Evolutionary conservation across 2,329 filamentous ascomycete species (phyloP).

Genomic region (Hymenoscyphus linearis): DNA sequence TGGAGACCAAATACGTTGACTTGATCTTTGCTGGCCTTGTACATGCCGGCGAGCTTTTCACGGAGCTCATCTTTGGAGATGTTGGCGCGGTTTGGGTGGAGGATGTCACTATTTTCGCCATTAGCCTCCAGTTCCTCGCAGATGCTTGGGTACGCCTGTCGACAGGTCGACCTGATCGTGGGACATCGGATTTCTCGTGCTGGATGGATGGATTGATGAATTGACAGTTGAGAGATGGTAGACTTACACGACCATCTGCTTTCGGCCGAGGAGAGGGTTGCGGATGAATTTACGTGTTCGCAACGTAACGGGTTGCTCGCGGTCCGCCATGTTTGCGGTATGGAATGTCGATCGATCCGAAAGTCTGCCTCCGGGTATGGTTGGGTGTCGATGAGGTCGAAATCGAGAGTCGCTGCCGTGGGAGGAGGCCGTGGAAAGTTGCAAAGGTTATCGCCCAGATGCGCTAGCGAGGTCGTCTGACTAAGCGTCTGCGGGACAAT

Average conservation of each 20-base stretch:
- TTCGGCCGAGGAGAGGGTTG: conserved; percentile 97
- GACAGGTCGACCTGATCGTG: background rate
- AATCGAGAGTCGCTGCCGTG: conserved; percentile 19
- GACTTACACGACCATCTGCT: conserved; percentile 99
- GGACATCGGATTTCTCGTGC: background rate
- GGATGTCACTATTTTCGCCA: conserved; percentile 72
- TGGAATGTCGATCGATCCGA: conserved; percentile 23
- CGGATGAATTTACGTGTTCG: conserved; percentile 99
- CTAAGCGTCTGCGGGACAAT: conserved; percentile 18
- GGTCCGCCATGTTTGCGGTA: conserved; percentile 80
- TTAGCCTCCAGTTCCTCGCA: conserved; percentile 15
- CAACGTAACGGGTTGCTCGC: conserved; percentile 71
- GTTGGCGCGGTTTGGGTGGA: conserved; percentile 97
- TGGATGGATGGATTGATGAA: conserved; percentile 9
- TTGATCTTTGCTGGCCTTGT: conserved; percentile 98
- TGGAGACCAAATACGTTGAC: conserved; percentile 97
- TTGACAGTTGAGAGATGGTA: conserved; percentile 16
- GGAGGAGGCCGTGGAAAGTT: conserved; percentile 16
- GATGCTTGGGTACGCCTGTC: background rate
- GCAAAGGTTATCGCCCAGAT: conserved; percentile 16
- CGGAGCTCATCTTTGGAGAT: conserved; percentile 99
- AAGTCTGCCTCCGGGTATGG: conserved; percentile 29
- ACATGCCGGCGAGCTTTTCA: conserved; percentile 86
- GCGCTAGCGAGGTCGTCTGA: conserved; percentile 17
- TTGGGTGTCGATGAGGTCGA: conserved; percentile 29